A percentile compares a stretch with the other conserved stretches of the same genome.
phyloP scores from a whole-genome alignment of 164 flowering plant genomes.

The Macadamia tetraphylla region DNA sequence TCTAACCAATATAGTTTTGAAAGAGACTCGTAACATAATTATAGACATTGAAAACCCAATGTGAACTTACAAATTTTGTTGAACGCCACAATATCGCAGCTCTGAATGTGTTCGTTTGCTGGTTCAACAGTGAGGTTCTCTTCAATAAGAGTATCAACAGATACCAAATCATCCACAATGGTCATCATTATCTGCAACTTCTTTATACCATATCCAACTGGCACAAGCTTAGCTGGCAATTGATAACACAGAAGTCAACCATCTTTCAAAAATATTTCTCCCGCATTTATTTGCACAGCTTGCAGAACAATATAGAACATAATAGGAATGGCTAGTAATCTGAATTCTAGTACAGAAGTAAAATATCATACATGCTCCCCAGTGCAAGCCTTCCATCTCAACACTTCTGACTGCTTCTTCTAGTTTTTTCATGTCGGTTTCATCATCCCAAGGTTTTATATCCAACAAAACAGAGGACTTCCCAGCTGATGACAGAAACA shows the following conservation, averaged over 20 bases:
- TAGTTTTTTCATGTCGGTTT: constrained; percentile 84
- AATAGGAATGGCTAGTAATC: too few relatives aligned
- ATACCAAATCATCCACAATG: constrained; percentile 70
- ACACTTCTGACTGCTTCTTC: constrained; percentile 76
- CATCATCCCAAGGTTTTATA: constrained; percentile 93
- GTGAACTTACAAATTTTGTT: constrained; percentile 27
- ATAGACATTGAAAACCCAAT: too few relatives aligned
- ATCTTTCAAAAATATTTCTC: too few relatives aligned
- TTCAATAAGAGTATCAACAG: constrained; percentile 59
- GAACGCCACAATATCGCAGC: constrained; percentile 51
- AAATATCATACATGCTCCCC: constrained; percentile 50
- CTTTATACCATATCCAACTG: constrained; percentile 76
- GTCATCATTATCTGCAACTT: constrained; percentile 63
- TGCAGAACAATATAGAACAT: too few relatives aligned
- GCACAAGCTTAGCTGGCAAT: constrained; percentile 50
- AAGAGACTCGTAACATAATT: too few relatives aligned
- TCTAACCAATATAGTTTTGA: too few relatives aligned
- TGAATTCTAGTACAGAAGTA: too few relatives aligned
- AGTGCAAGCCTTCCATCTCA: constrained; percentile 56
- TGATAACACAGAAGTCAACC: neutral
- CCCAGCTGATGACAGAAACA: constrained; percentile 48
- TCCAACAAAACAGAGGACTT: constrained; percentile 88
- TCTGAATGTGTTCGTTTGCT: constrained; percentile 29
- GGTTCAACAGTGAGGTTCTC: constrained; percentile 55
- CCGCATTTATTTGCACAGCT: too few relatives aligned